Evolutionary conservation across 2,329 filamentous ascomycete species (phyloP), one percentile per base, ranked within the genome.

Genomic region (Alternaria arbusti): DNA sequence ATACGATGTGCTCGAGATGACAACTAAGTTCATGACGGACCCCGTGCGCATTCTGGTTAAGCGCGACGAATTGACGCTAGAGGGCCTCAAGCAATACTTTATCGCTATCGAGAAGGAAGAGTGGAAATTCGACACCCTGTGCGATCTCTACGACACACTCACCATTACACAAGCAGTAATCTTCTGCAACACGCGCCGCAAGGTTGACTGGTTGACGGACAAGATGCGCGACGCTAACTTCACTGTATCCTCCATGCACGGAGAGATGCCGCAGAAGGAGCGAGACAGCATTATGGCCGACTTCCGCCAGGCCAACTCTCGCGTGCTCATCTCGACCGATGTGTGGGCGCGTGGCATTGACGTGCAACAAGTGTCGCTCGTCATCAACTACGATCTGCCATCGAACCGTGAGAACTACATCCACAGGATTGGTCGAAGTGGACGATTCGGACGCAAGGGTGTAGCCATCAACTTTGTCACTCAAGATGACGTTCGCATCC

Each of bases 361-460:
- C 79, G 96, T 99, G 54, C 96, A 99, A 83, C 96, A 99, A 82
- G 96, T 99, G 74, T 96, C 92, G 65, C 85, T 99, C 77, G 96
- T 99, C 66, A 99, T 99, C 86, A 99, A 99, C 86, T 99, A 99
- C 82, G 96, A 99, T 80, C 86, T 99, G 63, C 96, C 96, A 4
- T 96, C 92, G 83, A 98, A 99, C 83, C 94, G 96, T 87, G 96
- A 99, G 84, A 99, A 99, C 85, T 99, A 99, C 83, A 98, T 99
- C 82, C 96, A 99, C 85, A 91, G 96, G 74, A 99, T 99, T 75
- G 96, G 96, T 79, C 90, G 96, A 79, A 96, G 93, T 79, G 96
- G 96, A 73, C 89, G 96, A 72, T 99, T 99, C 76, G 96, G 96
- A 75, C 89, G 96, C 76, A 99, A 99, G 86, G 96, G 96, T 87